phyloP scores from a whole-genome alignment of 2,329 filamentous ascomycete genomes.

The Neoscytalidium dimidiatum region DNA sequence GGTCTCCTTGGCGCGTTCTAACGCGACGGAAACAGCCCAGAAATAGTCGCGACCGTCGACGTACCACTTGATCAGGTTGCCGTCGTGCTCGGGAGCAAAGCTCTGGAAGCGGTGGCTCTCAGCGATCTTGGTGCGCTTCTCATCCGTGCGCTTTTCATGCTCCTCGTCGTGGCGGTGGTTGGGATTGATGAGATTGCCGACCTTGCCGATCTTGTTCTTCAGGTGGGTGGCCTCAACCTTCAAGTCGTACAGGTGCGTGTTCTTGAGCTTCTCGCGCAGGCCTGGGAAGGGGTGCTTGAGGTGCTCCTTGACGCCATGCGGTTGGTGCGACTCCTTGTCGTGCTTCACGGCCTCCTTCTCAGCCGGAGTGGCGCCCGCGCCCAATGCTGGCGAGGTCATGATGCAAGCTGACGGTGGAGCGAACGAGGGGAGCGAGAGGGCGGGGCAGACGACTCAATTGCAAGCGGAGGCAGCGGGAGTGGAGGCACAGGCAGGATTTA shows the following conservation, averaged over 20 bases:
- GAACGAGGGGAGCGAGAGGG: neutral
- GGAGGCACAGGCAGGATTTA: neutral
- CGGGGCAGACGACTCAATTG: conserved; percentile 2
- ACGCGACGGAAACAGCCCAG: conserved; percentile 83
- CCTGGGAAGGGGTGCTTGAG: conserved; percentile 41
- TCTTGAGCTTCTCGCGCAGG: conserved; percentile 48
- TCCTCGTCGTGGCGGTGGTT: conserved; percentile 93
- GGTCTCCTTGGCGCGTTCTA: conserved; percentile 87
- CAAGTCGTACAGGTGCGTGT: conserved; percentile 49
- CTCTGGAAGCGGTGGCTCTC: conserved; percentile 83
- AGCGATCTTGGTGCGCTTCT: conserved; percentile 71
- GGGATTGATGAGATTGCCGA: conserved; percentile 71
- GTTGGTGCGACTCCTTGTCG: conserved; percentile 18
- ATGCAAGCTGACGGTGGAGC: neutral
- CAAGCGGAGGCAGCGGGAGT: neutral
- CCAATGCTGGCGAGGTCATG: conserved; percentile 14
- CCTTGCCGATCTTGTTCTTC: conserved; percentile 65
- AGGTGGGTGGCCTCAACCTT: conserved; percentile 59
- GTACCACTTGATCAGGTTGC: conserved; percentile 94
- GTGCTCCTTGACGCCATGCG: conserved; percentile 17
- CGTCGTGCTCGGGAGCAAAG: conserved; percentile 83
- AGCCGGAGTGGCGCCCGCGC: neutral
- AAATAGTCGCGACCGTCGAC: conserved; percentile 95
- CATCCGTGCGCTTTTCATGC: conserved; percentile 82
- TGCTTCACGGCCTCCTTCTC: neutral